Evolutionary conservation across 768 basidiomycete species (phyloP), one percentile per base, ranked within the genome.

Genomic region (Trametes punicea): DNA sequence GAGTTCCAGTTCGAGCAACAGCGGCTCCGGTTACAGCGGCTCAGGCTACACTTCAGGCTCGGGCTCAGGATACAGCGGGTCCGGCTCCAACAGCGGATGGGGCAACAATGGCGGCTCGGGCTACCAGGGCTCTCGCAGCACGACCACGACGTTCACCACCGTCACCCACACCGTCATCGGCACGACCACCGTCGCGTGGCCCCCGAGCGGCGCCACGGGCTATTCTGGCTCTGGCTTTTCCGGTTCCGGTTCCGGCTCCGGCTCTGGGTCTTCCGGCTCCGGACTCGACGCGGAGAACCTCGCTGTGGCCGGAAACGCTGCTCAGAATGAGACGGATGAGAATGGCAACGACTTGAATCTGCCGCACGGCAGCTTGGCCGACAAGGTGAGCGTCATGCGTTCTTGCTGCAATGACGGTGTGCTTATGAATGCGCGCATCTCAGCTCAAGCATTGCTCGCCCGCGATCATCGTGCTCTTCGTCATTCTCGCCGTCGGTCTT

Each of bases 391-490:
- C 46, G 20, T 25, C 39, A 20, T 33, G 20, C n/a, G 9, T 20
- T 20, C 6, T 0, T 16, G 13, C 5, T 8, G 25, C 26, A 27
- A 8, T 7, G 4, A 1, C 5, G 10, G 25, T 23, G 10, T 36
- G 40, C 46, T 34, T 11, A 42, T 31, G 3, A 2, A 6, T 13
- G 0, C 21, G 7, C 15, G 0, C n/a, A 7, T 15, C 26, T 2
- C 8, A 46, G 51, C 38, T 46, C 31, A 52, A 51, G 58, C 58
- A 39, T 39, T 55, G 41, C 58, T 51, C 39, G 52, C 54, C 54
- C 45, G 58, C 54, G 54, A 60, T 60, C 48, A 55, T 60, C 58
- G 50, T 55, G 30, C 38, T 60, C 36, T 53, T 26, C 2, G 44
- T 41, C 44, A 9, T 60, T 7, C 36, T 40, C 49, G 58, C 44